Evolutionary conservation across 257 asterid genomes (phyloP), one percentile per base, ranked within the genome.

Genomic region (Ligustrum vulgare): DNA sequence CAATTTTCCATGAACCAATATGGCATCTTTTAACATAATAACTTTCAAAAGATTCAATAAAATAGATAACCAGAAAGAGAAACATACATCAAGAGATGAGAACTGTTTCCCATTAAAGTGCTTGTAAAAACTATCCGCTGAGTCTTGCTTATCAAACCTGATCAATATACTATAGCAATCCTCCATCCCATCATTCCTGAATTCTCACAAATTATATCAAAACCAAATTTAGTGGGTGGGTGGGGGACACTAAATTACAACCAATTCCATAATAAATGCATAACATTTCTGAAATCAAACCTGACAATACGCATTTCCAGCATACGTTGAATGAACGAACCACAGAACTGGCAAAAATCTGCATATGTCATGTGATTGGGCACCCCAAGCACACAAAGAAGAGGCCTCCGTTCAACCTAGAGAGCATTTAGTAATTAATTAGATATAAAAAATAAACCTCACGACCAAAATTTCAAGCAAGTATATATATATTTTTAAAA

Each of bases 291-390:
- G 23, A 39, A 69, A 74, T 69, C 49, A 79, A 71, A 94, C 99
- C 99, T 91, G 84, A 95, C 96, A 68, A 90, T 84, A 74, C 98
- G 84, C 97, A 95, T 93, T 87, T 95, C 98, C 86, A 85, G 79
- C 84, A 95, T 88, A 78, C 86, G 87, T 68, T 89, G 94, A 49
- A 95, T 88, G 86, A 90, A 95, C 3, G 99, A 91, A 74, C 97
- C 96, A 79, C 97, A 91, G 80, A 93, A 95, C 83, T 89, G 93
- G 80, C 98, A 95, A 76, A 95, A 93, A 77, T 95, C 99, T 15
- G 98, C 93, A 80, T 95, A 93, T 2, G 96, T 93, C 93, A 93
- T 91, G 89, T 93, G 96, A 86, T 93, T 93, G 45, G 99, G 98
- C 73, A 95, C 97, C 36, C 94, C 93, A 25, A 89, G 91, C 70